Evolutionary conservation across 306 rosid species (phyloP).

Genomic region (Abrus pulchellus): DNA sequence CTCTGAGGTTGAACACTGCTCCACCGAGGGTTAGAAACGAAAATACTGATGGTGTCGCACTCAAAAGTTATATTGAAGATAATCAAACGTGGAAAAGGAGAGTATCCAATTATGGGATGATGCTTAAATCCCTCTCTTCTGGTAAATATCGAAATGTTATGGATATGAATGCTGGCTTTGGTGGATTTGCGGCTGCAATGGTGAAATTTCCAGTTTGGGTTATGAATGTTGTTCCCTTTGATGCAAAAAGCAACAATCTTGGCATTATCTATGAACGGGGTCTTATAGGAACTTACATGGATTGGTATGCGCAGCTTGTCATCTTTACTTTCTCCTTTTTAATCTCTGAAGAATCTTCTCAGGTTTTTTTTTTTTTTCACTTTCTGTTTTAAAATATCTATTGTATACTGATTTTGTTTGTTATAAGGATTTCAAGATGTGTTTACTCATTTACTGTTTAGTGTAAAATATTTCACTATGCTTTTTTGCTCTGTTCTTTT

Average conservation of each 20-base stretch:
- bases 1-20: slow-evolving; percentile 49
- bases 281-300: slow-evolving; percentile 69
- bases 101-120: slow-evolving; percentile 48
- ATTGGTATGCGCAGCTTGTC: slow-evolving; percentile 54
- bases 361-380: neutral
- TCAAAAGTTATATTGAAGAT: slow-evolving; percentile 48
- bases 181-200: slow-evolving; percentile 71
- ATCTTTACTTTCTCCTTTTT: slow-evolving; percentile 6
- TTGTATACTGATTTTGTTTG: neutral
- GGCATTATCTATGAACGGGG: slow-evolving; percentile 63
- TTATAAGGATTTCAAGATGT: neutral
- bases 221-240: slow-evolving; percentile 66
- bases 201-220: slow-evolving; percentile 62
- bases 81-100: slow-evolving; percentile 54
- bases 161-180: slow-evolving; percentile 71
- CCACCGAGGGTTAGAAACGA: slow-evolving; percentile 59
- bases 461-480: neutral
- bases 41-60: slow-evolving; percentile 36
- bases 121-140: slow-evolving; percentile 54
- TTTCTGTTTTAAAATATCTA: neutral
- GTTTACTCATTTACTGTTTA: too few species aligned
- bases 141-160: slow-evolving; percentile 64
- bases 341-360: neutral
- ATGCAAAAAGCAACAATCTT: slow-evolving; percentile 53
- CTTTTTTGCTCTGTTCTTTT: neutral